A percentile compares a stretch with the other conserved stretches of the same genome.
Conservation (phyloP, 306 rosid genomes). For the Vicia sativa region DNA sequence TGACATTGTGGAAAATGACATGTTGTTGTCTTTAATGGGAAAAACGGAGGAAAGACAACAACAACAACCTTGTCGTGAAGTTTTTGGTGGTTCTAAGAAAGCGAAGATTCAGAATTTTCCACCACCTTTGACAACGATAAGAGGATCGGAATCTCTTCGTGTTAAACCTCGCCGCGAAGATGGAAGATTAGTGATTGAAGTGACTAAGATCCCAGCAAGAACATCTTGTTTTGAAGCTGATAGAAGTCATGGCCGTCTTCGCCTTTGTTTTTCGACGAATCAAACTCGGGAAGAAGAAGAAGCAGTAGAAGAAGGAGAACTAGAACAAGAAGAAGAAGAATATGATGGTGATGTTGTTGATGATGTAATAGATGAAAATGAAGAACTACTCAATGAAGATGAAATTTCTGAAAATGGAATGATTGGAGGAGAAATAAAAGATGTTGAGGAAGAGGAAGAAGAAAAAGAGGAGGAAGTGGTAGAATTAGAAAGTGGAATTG, state of each 20-base stretch:
- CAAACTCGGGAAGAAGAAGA: slow-evolving; percentile 18
- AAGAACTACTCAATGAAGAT: slow-evolving; percentile 19
- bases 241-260: slow-evolving; percentile 83
- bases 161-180: slow-evolving; percentile 75
- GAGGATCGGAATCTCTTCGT: slow-evolving; percentile 60
- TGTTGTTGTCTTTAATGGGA: slow-evolving; percentile 33
- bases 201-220: slow-evolving; percentile 56
- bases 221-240: slow-evolving; percentile 61
- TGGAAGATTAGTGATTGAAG: slow-evolving; percentile 73
- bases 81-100: slow-evolving; percentile 45
- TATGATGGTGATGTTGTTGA: not conserved
- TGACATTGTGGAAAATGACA: slow-evolving; percentile 50
- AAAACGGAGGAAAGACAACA: slow-evolving; percentile 39
- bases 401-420: slow-evolving; percentile 37
- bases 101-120: slow-evolving; percentile 56
- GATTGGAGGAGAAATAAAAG: slow-evolving; percentile 22
- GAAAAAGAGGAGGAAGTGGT: slow-evolving; percentile 25
- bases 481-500: not conserved
- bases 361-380: slow-evolving; percentile 27
- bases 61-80: slow-evolving; percentile 36
- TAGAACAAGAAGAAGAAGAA: slow-evolving; percentile 15
- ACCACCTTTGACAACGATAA: slow-evolving; percentile 95
- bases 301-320: slow-evolving; percentile 14
- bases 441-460: slow-evolving; percentile 13
- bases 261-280: slow-evolving; percentile 54